These are phyloP conservation scores for Populus hybrid DNA, from an alignment of 441 rosid genomes.

Conservation along the genomic window DNA sequence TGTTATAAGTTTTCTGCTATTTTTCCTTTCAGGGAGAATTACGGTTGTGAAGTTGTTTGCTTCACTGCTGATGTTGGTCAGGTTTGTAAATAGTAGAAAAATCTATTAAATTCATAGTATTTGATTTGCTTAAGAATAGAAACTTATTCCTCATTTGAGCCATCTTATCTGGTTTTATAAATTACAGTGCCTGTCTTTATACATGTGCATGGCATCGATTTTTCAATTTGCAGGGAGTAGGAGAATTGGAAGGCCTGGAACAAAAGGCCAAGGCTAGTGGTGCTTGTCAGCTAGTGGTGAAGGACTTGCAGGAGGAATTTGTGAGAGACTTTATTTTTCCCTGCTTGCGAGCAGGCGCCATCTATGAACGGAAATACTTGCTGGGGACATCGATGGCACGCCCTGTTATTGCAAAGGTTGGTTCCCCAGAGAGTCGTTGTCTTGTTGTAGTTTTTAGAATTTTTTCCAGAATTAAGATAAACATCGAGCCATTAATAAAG, in stretches of 20 bases:
- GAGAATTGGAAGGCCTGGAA: conserved; percentile 87
- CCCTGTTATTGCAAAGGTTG: conserved; percentile 95
- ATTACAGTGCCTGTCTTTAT: not conserved
- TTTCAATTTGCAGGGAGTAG: conserved; percentile 54
- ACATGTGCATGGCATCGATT: not conserved
- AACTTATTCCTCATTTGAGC: not conserved
- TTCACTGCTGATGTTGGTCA: conserved; percentile 99
- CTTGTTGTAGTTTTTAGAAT: not conserved
- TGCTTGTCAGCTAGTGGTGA: conserved; percentile 86
- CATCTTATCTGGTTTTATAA: not conserved
- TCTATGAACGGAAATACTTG: conserved; percentile 88
- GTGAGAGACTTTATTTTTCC: conserved; percentile 83
- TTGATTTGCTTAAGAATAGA: not conserved
- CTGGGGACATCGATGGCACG: conserved; percentile 98
- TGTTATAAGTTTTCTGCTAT: not conserved
- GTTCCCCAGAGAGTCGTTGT: not conserved
- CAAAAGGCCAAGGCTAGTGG: conserved; percentile 90
- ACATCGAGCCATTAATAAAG: not conserved
- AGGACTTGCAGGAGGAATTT: conserved; percentile 88
- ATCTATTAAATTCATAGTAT: not conserved
- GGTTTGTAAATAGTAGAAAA: conserved; percentile 34
- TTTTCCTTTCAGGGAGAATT: conserved; percentile 61
- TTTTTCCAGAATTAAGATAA: not conserved
- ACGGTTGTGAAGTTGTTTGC: conserved; percentile 97
- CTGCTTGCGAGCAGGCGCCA: conserved; percentile 92